Percentiles rank a stretch among this genome's conserved stretches.
These are phyloP conservation scores for Beauveria caledonica DNA, from an alignment of 2,329 filamentous ascomycete species.

Conservation along the genomic window DNA sequence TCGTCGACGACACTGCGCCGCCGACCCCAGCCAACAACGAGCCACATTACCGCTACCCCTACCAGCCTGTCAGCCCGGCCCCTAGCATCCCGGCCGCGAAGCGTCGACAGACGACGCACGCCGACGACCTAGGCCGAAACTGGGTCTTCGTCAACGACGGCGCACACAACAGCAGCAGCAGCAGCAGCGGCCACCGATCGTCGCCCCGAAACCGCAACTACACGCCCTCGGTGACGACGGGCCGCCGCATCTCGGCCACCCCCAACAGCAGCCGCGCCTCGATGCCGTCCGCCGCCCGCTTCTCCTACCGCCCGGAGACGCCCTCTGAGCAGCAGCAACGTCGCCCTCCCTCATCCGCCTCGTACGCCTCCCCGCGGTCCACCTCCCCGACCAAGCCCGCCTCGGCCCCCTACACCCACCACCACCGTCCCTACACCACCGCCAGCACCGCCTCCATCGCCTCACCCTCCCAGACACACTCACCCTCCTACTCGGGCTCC, in stretches of 20 bases:
- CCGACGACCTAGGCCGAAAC: constrained; percentile 53
- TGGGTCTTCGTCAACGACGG: constrained; percentile 60
- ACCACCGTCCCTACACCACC: constrained; percentile 16
- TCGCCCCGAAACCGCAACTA: constrained; percentile 25
- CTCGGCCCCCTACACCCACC: constrained; percentile 1
- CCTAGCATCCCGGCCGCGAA: constrained; percentile 43
- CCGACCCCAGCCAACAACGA: constrained; percentile 19
- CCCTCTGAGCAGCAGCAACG: constrained; percentile 26
- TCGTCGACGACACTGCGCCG: neutral
- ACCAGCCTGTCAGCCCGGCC: constrained; percentile 18
- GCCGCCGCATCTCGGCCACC: constrained; percentile 37
- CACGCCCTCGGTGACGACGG: constrained; percentile 24
- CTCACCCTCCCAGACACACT: constrained; percentile 3
- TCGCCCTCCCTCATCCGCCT: constrained; percentile 28
- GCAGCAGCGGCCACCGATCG: constrained; percentile 15
- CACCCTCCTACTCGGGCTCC: neutral
- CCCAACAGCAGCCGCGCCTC: constrained; percentile 17
- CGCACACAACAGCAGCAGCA: constrained; percentile 14
- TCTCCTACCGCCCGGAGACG: constrained; percentile 18
- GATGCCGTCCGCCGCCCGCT: constrained; percentile 19
- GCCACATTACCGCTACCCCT: constrained; percentile 12
- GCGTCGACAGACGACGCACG: constrained; percentile 43
- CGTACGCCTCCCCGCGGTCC: constrained; percentile 25
- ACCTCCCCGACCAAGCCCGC: constrained; percentile 33
- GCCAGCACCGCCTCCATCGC: constrained; percentile 10